Evolutionary conservation across 2,329 filamentous ascomycete genomes (phyloP).

Genomic region (Aspergillus luchuensis): DNA sequence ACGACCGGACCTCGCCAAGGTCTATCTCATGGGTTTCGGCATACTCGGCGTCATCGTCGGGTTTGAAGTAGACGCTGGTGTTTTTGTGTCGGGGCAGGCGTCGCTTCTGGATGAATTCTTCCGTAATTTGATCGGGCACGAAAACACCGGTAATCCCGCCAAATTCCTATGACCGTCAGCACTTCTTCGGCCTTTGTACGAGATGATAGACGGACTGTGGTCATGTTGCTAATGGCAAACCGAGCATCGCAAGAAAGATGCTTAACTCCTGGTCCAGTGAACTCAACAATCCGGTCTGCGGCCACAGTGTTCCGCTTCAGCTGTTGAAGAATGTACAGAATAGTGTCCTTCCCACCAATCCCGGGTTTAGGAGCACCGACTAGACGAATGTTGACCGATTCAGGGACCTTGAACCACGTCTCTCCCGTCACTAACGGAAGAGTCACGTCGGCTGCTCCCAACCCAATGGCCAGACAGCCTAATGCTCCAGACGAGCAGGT

Average conservation of each 20-base stretch:
- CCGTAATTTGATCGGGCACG: slow-evolving; percentile 42
- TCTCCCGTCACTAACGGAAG: slow-evolving; percentile 50
- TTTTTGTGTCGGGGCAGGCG: slow-evolving; percentile 38
- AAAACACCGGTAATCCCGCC: slow-evolving; percentile 50
- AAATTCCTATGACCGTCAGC: slow-evolving; percentile 35
- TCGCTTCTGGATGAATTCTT: slow-evolving; percentile 39
- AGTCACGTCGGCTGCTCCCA: slow-evolving; percentile 51
- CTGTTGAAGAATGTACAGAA: slow-evolving; percentile 47
- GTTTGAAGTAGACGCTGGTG: slow-evolving; percentile 39
- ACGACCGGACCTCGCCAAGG: slow-evolving; percentile 41
- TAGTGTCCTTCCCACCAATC: slow-evolving; percentile 51
- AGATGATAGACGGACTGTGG: slow-evolving; percentile 27
- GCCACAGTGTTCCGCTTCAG: slow-evolving; percentile 52
- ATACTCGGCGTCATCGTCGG: slow-evolving; percentile 45
- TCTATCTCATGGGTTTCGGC: slow-evolving; percentile 42
- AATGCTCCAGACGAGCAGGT: slow-evolving; percentile 50
- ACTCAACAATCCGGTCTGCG: slow-evolving; percentile 50
- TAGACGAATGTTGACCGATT: slow-evolving; percentile 46
- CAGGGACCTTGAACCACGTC: slow-evolving; percentile 52
- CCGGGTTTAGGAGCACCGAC: slow-evolving; percentile 39
- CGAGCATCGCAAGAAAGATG: slow-evolving; percentile 47
- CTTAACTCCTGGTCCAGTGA: slow-evolving; percentile 44
- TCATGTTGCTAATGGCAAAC: slow-evolving; percentile 54
- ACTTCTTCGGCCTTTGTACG: not conserved
- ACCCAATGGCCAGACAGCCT: slow-evolving; percentile 47